Base-by-base conservation (phyloP, 2,329 filamentous ascomycete species). In the Phyllachora maydis region DNA sequence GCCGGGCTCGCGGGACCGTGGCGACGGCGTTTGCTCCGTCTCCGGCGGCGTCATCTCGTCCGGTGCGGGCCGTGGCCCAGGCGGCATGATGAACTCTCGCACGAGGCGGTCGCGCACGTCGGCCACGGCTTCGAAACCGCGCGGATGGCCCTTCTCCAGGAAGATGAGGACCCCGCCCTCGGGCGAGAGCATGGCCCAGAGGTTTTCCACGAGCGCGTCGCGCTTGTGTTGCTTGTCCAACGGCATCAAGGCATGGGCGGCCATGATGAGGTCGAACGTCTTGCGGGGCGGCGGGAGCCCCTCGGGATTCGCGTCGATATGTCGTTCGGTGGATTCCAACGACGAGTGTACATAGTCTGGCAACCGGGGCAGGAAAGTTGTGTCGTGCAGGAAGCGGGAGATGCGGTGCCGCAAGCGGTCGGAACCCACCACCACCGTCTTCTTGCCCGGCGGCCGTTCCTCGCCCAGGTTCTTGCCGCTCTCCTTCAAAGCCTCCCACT, bases 81-180 rank as follows among this genome's bases (percentile, higher is more conserved):
- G 70, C 9, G 67, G 67, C 8, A 68, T 50, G 26, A 92, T 74
- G 41, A 78, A 71, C 21, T 74, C 67, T 30, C 76, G 65, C 1
- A 95, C 56, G 1, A 98, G 53, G 29, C 77, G 67, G 19, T 82
- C 63, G 23, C 88, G 70, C 5, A 83, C 82, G 22, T 75, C 76
- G 8, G 81, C 85, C 19, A 98, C 67, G 9, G 79, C 77, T 43
- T 95, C 88, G 34, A 98, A 98, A 0, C 88, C 88, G 20, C 79
- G 68, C 8, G 82, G 78, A 8, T 91, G 66, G 0, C 82, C 88
- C 45, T 93, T 95, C 44, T 98, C 88, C 12, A 93, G 52, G 3
- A 95, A 49, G 23, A 95, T 65, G 4, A 98, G 57, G 9, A 98
- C 64, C 17, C 88, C 88, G 2, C 85, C 85, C 11, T 83, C 61